Conservation (phyloP, 2,329 filamentous ascomycete species). For the Talaromyces sp. region DNA sequence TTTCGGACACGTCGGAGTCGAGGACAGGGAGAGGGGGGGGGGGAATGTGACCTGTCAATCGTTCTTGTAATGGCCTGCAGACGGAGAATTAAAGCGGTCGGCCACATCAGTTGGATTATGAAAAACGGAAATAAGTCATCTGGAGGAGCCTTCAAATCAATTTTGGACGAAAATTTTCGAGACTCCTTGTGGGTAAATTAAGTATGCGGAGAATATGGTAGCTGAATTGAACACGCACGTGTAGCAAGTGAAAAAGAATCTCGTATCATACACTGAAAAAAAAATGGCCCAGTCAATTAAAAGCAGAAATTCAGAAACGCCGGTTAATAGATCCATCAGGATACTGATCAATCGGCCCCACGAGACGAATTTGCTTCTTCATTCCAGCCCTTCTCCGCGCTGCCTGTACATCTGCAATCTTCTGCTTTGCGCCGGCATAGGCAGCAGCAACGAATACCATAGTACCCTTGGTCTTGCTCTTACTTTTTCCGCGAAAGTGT, state of each 20-base stretch:
- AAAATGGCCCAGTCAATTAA: neutral
- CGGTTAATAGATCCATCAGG: conserved; percentile 7
- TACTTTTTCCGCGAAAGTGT: conserved; percentile 27
- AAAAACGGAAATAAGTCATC: neutral
- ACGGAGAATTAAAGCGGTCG: neutral
- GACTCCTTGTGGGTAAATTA: neutral
- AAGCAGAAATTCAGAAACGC: conserved; percentile 3
- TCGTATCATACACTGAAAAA: neutral
- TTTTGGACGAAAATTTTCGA: too few relatives aligned
- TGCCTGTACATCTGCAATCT: conserved; percentile 31
- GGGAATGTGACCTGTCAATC: neutral
- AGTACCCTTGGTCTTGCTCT: neutral
- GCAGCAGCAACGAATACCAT: conserved; percentile 25
- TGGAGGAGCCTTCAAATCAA: too few relatives aligned
- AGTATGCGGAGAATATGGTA: neutral
- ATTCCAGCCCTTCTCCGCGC: conserved; percentile 36
- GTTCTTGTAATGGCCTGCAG: neutral
- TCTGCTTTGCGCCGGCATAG: conserved; percentile 34
- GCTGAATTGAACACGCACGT: neutral
- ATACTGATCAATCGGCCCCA: conserved; percentile 34
- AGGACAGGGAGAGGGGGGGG: neutral
- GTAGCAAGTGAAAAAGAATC: too few relatives aligned
- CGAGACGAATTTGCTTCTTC: conserved; percentile 40
- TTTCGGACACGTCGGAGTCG: neutral
- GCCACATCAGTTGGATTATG: neutral